Conservation (phyloP, 1,284 basidiomycete species). For the Volvariella surrecta region DNA sequence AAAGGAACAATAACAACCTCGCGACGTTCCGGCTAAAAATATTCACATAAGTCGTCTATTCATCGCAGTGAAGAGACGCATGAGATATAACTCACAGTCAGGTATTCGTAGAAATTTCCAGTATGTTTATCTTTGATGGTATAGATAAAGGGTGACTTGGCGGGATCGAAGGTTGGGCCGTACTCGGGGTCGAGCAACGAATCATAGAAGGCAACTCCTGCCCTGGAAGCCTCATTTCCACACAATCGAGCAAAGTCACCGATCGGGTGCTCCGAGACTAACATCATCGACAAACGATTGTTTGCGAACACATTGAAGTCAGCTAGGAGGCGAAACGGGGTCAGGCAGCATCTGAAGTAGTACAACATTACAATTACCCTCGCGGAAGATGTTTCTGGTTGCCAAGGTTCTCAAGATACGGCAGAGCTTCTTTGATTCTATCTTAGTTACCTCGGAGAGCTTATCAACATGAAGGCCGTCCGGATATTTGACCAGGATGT, state of each 20-base stretch:
- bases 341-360: too few species aligned
- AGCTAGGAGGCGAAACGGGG: neutral
- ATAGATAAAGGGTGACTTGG: neutral
- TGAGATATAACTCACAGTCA: too few species aligned
- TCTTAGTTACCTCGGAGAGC: neutral
- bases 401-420: neutral
- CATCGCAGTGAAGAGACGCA: too few species aligned
- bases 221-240: neutral
- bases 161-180: neutral
- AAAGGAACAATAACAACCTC: too few species aligned
- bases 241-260: neutral
- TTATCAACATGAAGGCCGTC: neutral
- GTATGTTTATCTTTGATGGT: neutral
- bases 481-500: neutral
- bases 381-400: neutral
- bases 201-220: neutral
- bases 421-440: neutral
- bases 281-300: neutral
- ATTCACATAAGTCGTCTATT: too few species aligned
- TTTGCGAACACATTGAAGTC: neutral
- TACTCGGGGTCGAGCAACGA: neutral
- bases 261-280: neutral
- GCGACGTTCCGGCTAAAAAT: too few species aligned
- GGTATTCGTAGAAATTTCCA: too few species aligned
- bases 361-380: neutral